A percentile compares a stretch with the other conserved stretches of the same genome.
These are phyloP conservation scores for Aspergillus sp. DNA, from an alignment of 2,329 filamentous ascomycete species.

Conservation along the genomic window DNA sequence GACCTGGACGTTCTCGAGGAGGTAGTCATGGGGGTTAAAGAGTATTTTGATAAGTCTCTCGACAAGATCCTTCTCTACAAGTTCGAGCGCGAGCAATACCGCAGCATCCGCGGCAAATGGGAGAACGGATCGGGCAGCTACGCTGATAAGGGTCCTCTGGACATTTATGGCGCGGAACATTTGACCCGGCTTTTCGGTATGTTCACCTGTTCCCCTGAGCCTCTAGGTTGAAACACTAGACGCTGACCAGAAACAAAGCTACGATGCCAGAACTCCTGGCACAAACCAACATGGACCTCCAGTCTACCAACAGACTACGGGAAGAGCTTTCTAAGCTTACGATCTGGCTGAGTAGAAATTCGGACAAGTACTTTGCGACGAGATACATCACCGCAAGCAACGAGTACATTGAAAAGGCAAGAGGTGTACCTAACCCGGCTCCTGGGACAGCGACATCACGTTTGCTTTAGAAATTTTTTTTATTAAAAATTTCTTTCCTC, in stretches of 20 bases:
- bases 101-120: conserved; percentile 65
- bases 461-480: conserved; percentile 10
- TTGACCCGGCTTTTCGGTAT: conserved; percentile 79
- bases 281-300: conserved; percentile 95
- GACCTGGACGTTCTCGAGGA: conserved; percentile 84
- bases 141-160: conserved; percentile 62
- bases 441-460: conserved; percentile 27
- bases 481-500: too few species aligned
- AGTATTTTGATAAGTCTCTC: conserved; percentile 89
- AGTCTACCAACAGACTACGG: conserved; percentile 77
- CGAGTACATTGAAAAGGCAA: conserved; percentile 32
- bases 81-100: conserved; percentile 85
- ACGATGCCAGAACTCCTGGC: conserved; percentile 87
- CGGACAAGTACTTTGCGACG: conserved; percentile 61
- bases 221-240: not conserved
- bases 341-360: conserved; percentile 72
- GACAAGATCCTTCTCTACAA: conserved; percentile 87
- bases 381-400: conserved; percentile 36
- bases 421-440: conserved; percentile 20
- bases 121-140: conserved; percentile 54
- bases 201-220: conserved; percentile 17
- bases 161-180: conserved; percentile 91
- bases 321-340: conserved; percentile 85
- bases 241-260: conserved; percentile 46
- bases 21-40: conserved; percentile 72